Conservation (phyloP, 345 rosid genomes). For the Nephelium lappaceum region DNA sequence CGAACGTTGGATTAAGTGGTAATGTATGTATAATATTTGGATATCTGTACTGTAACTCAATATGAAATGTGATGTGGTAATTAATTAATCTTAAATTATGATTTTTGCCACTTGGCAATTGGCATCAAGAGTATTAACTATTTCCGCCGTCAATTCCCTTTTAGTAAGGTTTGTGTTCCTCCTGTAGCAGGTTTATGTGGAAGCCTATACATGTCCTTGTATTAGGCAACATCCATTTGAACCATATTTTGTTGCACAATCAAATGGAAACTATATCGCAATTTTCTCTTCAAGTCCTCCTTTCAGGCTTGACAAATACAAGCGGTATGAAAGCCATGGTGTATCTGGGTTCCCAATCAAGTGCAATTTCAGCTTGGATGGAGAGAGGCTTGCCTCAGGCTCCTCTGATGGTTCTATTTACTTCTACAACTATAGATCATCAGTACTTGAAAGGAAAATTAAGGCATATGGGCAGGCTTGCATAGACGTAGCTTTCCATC, state of each 20-base stretch:
- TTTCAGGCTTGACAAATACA: conserved; percentile 80
- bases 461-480: conserved; percentile 74
- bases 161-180: background rate
- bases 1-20: background rate
- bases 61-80: background rate
- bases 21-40: background rate
- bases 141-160: background rate
- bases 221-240: conserved; percentile 69
- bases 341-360: conserved; percentile 84
- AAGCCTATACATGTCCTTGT: conserved; percentile 86
- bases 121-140: background rate
- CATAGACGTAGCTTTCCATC: conserved; percentile 68
- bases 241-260: conserved; percentile 71
- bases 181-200: conserved; percentile 66
- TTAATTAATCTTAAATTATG: background rate
- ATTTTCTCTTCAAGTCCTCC: conserved; percentile 75
- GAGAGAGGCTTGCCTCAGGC: conserved; percentile 68
- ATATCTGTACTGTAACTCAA: background rate
- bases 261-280: conserved; percentile 91
- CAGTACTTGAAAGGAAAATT: conserved; percentile 54
- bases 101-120: background rate
- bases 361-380: conserved; percentile 77
- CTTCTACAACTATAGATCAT: conserved; percentile 51
- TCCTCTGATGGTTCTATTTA: conserved; percentile 78
- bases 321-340: conserved; percentile 69